phyloP scores from a whole-genome alignment of 192 early-diverging fungal species.

The Dissophora globulifera region DNA sequence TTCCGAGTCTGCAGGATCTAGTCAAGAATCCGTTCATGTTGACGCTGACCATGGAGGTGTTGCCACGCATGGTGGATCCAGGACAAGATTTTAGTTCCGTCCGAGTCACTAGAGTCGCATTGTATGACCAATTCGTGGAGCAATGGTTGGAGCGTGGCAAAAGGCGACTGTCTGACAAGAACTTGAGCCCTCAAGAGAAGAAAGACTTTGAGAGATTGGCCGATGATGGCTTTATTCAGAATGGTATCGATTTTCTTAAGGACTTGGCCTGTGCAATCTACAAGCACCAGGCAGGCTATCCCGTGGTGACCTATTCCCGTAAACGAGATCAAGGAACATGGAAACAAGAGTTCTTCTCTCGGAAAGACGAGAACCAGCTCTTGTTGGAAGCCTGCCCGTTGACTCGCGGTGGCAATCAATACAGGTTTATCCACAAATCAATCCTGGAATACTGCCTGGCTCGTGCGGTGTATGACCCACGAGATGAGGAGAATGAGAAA shows the following conservation, averaged over 20 bases:
- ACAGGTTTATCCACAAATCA: conserved; percentile 10
- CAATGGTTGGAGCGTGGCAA: neutral
- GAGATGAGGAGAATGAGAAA: no score
- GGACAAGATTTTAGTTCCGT: neutral
- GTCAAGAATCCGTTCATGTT: conserved; percentile 17
- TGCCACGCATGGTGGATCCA: conserved; percentile 8
- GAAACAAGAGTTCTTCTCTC: conserved; percentile 8
- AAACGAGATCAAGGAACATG: neutral
- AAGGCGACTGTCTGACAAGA: neutral
- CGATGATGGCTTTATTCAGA: conserved; percentile 18
- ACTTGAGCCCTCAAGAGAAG: neutral
- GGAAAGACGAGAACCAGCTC: conserved; percentile 4
- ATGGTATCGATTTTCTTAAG: conserved; percentile 20
- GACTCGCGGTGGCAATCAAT: conserved; percentile 6
- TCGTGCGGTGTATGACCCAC: conserved; percentile 13
- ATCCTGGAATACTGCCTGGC: conserved; percentile 8
- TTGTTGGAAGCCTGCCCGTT: conserved; percentile 4
- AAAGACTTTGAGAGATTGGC: neutral
- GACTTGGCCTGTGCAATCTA: conserved; percentile 20
- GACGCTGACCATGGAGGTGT: conserved; percentile 9
- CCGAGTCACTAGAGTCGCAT: neutral
- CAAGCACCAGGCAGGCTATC: conserved; percentile 18
- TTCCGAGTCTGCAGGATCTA: conserved; percentile 3
- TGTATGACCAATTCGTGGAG: conserved; percentile 15
- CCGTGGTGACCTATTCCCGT: conserved; percentile 6